Percentiles rank a stretch among this genome's conserved stretches.
Conservation (phyloP, 768 basidiomycete genomes). For the Termitomyces sp. region DNA sequence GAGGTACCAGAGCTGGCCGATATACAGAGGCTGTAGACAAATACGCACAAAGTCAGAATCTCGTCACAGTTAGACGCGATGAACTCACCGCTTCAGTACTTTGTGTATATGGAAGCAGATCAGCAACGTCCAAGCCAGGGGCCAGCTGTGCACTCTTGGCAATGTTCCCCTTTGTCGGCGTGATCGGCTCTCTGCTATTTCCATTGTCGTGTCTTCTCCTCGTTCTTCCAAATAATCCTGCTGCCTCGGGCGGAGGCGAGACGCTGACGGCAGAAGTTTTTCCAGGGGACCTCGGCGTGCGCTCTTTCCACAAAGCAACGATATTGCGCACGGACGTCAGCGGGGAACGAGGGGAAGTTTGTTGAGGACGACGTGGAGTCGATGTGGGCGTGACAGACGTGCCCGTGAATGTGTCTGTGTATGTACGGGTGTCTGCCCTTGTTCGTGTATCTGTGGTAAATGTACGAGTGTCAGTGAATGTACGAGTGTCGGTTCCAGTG, state of each 20-base stretch:
- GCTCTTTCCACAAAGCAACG: slow-evolving; percentile 78
- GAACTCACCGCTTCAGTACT: slow-evolving; percentile 45
- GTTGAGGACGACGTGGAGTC: slow-evolving; percentile 57
- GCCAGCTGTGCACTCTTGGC: slow-evolving; percentile 32
- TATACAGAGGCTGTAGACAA: slow-evolving; percentile 70
- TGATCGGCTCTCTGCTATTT: slow-evolving; percentile 17
- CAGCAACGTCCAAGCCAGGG: slow-evolving; percentile 41
- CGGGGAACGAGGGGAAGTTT: slow-evolving; percentile 63
- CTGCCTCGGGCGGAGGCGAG: slow-evolving; percentile 35
- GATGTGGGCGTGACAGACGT: slow-evolving; percentile 46
- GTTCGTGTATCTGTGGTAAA: slow-evolving; percentile 9
- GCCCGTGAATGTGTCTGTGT: slow-evolving; percentile 35
- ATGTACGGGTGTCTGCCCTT: slow-evolving; percentile 14
- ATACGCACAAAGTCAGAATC: slow-evolving; percentile 17
- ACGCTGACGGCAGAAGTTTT: slow-evolving; percentile 35
- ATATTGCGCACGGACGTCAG: slow-evolving; percentile 75
- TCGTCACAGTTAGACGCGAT: neutral
- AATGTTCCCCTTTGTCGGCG: slow-evolving; percentile 25
- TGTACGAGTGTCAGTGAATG: slow-evolving; percentile 32
- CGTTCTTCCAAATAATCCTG: slow-evolving; percentile 53
- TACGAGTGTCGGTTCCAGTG: slow-evolving; percentile 21
- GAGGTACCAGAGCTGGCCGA: slow-evolving; percentile 87
- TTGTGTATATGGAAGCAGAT: slow-evolving; percentile 46
- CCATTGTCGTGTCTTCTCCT: slow-evolving; percentile 33
- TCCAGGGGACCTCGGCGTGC: slow-evolving; percentile 46